These are phyloP conservation scores for Suillus ampliporus DNA, from an alignment of 768 basidiomycete genomes.

Conservation along the genomic window DNA sequence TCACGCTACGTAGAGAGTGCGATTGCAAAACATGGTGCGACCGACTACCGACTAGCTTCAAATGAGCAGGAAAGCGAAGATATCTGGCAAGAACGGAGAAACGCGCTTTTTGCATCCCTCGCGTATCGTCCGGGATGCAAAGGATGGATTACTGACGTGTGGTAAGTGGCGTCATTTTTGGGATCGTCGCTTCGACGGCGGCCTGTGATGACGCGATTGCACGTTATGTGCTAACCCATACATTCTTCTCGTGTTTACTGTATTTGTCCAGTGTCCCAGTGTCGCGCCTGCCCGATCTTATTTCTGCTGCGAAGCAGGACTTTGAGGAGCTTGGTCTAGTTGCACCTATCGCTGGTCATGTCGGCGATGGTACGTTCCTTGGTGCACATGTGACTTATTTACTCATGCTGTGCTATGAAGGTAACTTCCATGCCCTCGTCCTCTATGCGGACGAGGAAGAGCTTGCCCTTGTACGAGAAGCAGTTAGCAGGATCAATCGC, in stretches of 20 bases:
- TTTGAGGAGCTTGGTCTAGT: slow-evolving; percentile 45
- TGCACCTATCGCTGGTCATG: slow-evolving; percentile 51
- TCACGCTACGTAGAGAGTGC: slow-evolving; percentile 39
- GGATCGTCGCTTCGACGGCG: not conserved
- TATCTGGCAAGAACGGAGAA: slow-evolving; percentile 44
- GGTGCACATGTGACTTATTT: not conserved
- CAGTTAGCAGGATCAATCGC: slow-evolving; percentile 39
- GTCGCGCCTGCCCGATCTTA: slow-evolving; percentile 39
- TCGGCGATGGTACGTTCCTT: slow-evolving; percentile 42
- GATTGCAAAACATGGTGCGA: slow-evolving; percentile 43
- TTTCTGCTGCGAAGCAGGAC: slow-evolving; percentile 51
- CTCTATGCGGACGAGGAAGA: slow-evolving; percentile 44
- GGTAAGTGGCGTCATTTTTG: slow-evolving; percentile 14
- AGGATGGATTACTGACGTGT: slow-evolving; percentile 50
- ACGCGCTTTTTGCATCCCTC: slow-evolving; percentile 32
- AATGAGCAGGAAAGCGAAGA: slow-evolving; percentile 42
- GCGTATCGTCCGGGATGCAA: slow-evolving; percentile 39
- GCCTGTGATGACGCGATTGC: not conserved
- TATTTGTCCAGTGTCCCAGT: slow-evolving; percentile 35
- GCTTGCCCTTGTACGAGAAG: slow-evolving; percentile 34
- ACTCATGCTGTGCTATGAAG: slow-evolving; percentile 27
- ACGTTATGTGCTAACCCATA: not conserved
- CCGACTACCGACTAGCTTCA: slow-evolving; percentile 44
- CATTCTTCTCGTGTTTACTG: not conserved
- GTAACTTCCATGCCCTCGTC: slow-evolving; percentile 49